phyloP scores from a whole-genome alignment of 2,329 filamentous ascomycete species.

The Zelopaecilomyces penicillatus region DNA sequence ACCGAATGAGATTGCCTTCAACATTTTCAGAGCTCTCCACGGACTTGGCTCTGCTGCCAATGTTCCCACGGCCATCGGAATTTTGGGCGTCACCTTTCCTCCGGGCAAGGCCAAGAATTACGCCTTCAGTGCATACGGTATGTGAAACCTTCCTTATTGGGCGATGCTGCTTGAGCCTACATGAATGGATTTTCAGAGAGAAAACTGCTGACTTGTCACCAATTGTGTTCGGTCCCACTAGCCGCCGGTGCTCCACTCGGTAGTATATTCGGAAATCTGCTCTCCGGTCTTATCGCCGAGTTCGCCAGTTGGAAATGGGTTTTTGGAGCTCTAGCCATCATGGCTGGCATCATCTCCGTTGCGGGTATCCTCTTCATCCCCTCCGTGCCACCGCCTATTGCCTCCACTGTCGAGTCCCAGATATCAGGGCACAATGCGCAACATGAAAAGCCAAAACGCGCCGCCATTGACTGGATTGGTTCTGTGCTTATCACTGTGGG shows the following conservation, averaged over 20 bases:
- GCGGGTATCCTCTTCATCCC: slow-evolving; percentile 55
- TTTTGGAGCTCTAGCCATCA: slow-evolving; percentile 55
- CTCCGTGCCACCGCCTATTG: slow-evolving; percentile 26
- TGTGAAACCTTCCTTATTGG: slow-evolving; percentile 5
- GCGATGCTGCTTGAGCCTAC: no score
- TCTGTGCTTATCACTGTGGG: slow-evolving; percentile 54
- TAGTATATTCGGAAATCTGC: slow-evolving; percentile 54
- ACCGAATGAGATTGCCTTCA: slow-evolving; percentile 58
- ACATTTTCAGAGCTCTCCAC: slow-evolving; percentile 57
- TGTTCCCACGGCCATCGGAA: slow-evolving; percentile 63
- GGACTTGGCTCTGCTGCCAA: slow-evolving; percentile 62
- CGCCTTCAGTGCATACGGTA: slow-evolving; percentile 56
- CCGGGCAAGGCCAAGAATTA: slow-evolving; percentile 63
- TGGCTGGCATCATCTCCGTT: slow-evolving; percentile 47
- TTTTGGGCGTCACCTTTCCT: slow-evolving; percentile 58
- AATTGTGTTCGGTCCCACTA: slow-evolving; percentile 13
- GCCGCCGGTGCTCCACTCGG: slow-evolving; percentile 58
- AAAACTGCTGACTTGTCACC: no score
- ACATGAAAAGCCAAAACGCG: slow-evolving; percentile 8
- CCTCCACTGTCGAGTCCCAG: slow-evolving; percentile 6
- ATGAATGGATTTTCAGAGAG: no score
- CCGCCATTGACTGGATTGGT: slow-evolving; percentile 57
- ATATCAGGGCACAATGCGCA: no score
- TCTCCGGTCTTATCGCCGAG: slow-evolving; percentile 55
- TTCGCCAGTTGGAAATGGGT: slow-evolving; percentile 60